A percentile compares a stretch with the other conserved stretches of the same genome.
Evolutionary conservation across 345 rosid species (phyloP).

Genomic region (Isatis tinctoria): DNA sequence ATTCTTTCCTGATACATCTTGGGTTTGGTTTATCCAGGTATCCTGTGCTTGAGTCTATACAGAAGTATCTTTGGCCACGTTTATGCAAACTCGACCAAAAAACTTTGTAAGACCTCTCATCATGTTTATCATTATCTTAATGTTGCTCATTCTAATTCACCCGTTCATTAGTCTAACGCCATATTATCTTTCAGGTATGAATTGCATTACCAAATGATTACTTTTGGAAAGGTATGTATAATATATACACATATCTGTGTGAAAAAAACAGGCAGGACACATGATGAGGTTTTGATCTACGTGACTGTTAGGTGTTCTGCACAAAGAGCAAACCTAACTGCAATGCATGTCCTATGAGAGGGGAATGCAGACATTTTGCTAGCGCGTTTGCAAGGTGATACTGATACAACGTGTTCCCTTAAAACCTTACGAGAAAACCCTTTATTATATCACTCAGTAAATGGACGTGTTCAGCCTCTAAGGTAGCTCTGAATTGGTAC

Average conservation of each 20-base stretch:
- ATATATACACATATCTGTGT: background rate
- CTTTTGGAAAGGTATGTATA: slow-evolving; percentile 85
- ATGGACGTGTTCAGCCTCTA: background rate
- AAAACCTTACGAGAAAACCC: background rate
- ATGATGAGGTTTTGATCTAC: slow-evolving; percentile 9
- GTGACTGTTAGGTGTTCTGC: slow-evolving; percentile 71
- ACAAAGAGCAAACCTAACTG: slow-evolving; percentile 94
- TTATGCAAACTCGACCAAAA: slow-evolving; percentile 91
- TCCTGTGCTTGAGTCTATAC: slow-evolving; percentile 88
- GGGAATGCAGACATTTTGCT: slow-evolving; percentile 97
- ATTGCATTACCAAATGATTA: slow-evolving; percentile 95
- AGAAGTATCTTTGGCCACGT: slow-evolving; percentile 96
- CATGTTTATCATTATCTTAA: background rate
- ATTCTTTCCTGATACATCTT: background rate
- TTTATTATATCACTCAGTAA: background rate
- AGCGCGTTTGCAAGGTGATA: slow-evolving; percentile 97
- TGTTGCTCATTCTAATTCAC: background rate
- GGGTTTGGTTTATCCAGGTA: slow-evolving; percentile 47
- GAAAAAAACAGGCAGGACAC: background rate
- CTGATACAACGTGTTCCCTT: slow-evolving; percentile 24
- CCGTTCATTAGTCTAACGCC: slow-evolving; percentile 24
- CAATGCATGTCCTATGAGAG: slow-evolving; percentile 97
- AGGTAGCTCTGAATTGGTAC: background rate
- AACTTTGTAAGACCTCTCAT: slow-evolving; percentile 57
- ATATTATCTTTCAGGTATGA: slow-evolving; percentile 66